Base-by-base conservation (phyloP, 768 basidiomycete genomes). In the Trametes elegans region DNA sequence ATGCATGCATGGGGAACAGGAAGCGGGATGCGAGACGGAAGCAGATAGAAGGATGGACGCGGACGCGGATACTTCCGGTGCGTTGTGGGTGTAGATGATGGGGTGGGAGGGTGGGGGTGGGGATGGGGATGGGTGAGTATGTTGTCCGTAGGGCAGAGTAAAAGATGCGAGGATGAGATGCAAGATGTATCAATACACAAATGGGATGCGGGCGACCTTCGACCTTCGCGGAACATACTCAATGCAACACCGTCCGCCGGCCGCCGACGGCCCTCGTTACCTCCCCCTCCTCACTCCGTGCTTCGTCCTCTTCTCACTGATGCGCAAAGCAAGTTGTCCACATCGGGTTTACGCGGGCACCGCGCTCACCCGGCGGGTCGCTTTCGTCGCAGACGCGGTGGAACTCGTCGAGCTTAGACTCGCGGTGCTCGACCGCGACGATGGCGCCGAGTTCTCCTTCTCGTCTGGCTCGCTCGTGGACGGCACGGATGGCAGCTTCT, bases 391-490 rank as follows among this genome's bases (percentile, higher is more conserved):
- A 13, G 34, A 26, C 7, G 31, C 42, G 11, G 32, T 42, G 49
- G 57, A 58, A 27, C 52, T 43, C n/a, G 42, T 26, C 19, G 50
- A 52, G n/a, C 50, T 52, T 10, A 44, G 32, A 39, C 49, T 50
- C 19, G 10, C 28, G n/a, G 39, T 26, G 53, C 61, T 49, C 19
- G 57, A 34, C 16, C 47, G 46, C 38, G 57, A 46, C 27, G 57
- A 45, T 5, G 68, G 69, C 49, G 61, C 66, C 18, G 64, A 62
- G 44, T 73, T 72, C 50, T 79, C 65, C 59, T 85, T 86, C 64
- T 85, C 83, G 49, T 79, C 77, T 29, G 70, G 62, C 66, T 79
- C 78, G 57, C 74, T 79, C 14, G 75, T 54, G 7, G 68, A 39
- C 69, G 64, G 72, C 76, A 10, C 68, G 63, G 46, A 62, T 72